phyloP scores from a whole-genome alignment of 1,284 basidiomycete species.

The Porodaedalea pini region DNA sequence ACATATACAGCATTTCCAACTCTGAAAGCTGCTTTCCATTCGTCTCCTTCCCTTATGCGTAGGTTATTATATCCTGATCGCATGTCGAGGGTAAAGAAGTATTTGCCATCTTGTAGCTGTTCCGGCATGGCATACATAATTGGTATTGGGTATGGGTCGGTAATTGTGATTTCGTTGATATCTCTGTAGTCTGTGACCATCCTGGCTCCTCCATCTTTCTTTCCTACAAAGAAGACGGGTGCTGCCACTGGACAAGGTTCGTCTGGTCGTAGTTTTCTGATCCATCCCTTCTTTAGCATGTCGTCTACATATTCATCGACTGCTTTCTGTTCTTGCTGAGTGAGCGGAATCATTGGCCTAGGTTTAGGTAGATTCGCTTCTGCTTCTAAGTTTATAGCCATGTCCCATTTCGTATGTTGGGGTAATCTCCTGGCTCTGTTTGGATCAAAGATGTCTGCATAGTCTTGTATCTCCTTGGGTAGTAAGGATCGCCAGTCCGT shows the following conservation, averaged over 20 bases:
- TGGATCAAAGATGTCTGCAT: too few species aligned
- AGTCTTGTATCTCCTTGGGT: too few species aligned
- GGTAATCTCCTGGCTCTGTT: not conserved
- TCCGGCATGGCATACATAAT: conserved; percentile 21
- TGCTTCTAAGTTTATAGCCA: not conserved
- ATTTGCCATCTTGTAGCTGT: not conserved
- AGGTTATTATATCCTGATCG: conserved; percentile 28
- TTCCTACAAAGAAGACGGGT: conserved; percentile 34
- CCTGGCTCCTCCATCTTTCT: conserved; percentile 31
- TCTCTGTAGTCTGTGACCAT: conserved; percentile 22
- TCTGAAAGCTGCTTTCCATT: conserved; percentile 27
- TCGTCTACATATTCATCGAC: too few species aligned
- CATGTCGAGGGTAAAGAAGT: conserved; percentile 35
- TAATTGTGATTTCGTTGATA: not conserved
- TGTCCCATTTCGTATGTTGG: not conserved
- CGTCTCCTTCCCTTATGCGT: conserved; percentile 19
- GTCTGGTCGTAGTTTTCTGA: conserved; percentile 21
- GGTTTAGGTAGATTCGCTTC: conserved; percentile 20
- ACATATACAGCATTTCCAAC: conserved; percentile 33
- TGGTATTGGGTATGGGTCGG: conserved; percentile 22
- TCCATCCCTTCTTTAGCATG: conserved; percentile 21
- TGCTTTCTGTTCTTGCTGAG: too few species aligned
- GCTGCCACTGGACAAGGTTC: conserved; percentile 25
- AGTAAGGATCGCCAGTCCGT: too few species aligned
- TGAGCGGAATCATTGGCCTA: too few species aligned